phyloP scores from a whole-genome alignment of 306 rosid species.

The Crotalaria pallida region DNA sequence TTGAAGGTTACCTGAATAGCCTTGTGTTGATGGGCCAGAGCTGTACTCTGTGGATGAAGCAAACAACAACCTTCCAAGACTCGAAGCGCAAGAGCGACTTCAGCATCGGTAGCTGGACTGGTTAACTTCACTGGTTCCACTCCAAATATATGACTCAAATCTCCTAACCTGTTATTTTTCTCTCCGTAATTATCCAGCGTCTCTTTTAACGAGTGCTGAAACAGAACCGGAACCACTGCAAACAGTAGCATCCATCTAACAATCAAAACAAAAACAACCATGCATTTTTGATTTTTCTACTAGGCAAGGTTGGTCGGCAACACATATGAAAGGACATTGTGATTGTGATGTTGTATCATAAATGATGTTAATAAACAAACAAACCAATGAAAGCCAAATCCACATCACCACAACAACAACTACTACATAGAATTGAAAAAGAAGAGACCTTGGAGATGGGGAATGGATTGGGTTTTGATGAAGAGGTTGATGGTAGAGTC shows the following conservation, averaged over 20 bases:
- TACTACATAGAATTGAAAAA: too few species aligned
- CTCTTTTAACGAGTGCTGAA: conserved; percentile 73
- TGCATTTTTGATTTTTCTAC: too few species aligned
- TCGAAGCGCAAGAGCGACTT: conserved; percentile 57
- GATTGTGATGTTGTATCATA: too few species aligned
- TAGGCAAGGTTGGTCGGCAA: too few species aligned
- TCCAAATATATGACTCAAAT: conserved; percentile 66
- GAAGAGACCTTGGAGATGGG: conserved; percentile 64
- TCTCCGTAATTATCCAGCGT: conserved; percentile 38
- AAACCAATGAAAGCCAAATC: too few species aligned
- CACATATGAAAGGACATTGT: too few species aligned
- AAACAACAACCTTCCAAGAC: conserved; percentile 75
- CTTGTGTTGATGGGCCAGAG: conserved; percentile 55
- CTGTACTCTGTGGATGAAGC: conserved; percentile 53
- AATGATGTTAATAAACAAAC: too few species aligned
- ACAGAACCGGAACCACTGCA: conserved; percentile 81
- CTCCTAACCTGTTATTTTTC: conserved; percentile 26
- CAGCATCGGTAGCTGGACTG: conserved; percentile 67
- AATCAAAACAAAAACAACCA: background rate
- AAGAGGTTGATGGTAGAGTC: conserved; percentile 61
- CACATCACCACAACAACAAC: too few species aligned
- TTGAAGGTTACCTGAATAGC: conserved; percentile 44
- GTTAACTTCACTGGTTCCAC: conserved; percentile 66
- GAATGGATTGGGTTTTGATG: conserved; percentile 58
- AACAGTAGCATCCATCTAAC: background rate